Conservation (phyloP, 805 yeast species). For the Zygosaccharomyces bailii region DNA sequence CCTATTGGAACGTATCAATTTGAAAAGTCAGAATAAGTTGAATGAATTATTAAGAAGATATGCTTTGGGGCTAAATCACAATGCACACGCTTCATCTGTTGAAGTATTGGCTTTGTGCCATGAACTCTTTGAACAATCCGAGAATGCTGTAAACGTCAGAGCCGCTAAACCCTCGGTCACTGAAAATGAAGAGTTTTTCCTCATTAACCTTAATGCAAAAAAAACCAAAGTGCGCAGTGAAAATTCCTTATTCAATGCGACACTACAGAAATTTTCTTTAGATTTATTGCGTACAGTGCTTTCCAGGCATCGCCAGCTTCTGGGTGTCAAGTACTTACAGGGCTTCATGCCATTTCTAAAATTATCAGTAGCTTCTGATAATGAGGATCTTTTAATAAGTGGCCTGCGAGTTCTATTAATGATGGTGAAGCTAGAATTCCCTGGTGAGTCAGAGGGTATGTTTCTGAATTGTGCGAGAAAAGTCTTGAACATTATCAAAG, state of each 20-base stretch:
- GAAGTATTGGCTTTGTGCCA: constrained; percentile 68
- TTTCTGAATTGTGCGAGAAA: constrained; percentile 61
- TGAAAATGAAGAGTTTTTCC: constrained; percentile 60
- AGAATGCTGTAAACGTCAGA: constrained; percentile 8
- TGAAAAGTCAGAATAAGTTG: constrained; percentile 67
- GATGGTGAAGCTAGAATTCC: constrained; percentile 59
- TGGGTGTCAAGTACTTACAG: constrained; percentile 56
- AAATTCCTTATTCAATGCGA: constrained; percentile 51
- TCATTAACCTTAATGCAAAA: constrained; percentile 68
- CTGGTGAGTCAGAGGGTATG: constrained; percentile 42
- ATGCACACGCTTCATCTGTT: constrained; percentile 53
- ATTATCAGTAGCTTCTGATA: constrained; percentile 55
- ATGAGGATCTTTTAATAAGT: constrained; percentile 73
- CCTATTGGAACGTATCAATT: constrained; percentile 58
- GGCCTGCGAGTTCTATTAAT: constrained; percentile 60
- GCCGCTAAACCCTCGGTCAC: constrained; percentile 16
- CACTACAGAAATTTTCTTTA: constrained; percentile 71
- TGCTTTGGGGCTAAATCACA: constrained; percentile 74
- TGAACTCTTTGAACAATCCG: constrained; percentile 62
- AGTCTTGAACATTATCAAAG: constrained; percentile 61
- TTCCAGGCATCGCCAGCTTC: constrained; percentile 55
- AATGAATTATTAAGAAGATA: constrained; percentile 76
- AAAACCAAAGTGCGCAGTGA: constrained; percentile 52
- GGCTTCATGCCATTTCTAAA: constrained; percentile 76
- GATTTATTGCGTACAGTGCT: constrained; percentile 74